Evolutionary conservation across 2,329 filamentous ascomycete genomes (phyloP), one percentile per base, ranked within the genome.

Genomic region (Aspergillus cejpii): DNA sequence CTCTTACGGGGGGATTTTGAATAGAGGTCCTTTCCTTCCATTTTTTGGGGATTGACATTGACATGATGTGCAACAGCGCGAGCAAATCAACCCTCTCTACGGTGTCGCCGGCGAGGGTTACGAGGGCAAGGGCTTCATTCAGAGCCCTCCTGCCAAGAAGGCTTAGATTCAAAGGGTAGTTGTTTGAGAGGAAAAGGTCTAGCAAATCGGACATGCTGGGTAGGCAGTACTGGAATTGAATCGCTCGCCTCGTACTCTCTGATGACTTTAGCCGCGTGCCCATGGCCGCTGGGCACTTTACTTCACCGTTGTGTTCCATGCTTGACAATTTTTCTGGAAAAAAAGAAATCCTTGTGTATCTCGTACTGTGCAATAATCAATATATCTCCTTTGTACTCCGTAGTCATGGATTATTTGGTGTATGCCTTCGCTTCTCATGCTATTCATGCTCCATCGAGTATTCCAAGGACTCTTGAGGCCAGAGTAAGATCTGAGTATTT

Each of bases 61-160:
- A 61, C 54, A 20, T 21, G 47, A 50, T 42, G 19, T 37, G 27
- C 47, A 50, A 67, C 67, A 94, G 87, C 75, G 76, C 66, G 86
- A 94, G 81, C 85, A 84, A 64, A 77, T 87, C 66, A 89, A 95
- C 67, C 89, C 89, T 51, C 79, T 95, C 69, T 88, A 85, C 52
- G 89, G 89, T 77, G 74, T 92, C 71, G 78, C 84, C 56, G 84
- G 85, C 64, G 80, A 85, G 67, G 83, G 81, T 60, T 94, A 94
- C 76, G 73, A 71, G 54, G 88, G 88, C 70, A 79, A 80, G 65
- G 87, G 88, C 62, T 78, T 82, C 72, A 79, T 94, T 56, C 89
- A 94, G 75, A 78, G 74, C 68, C 57, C 64, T 45, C 62, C 71
- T 44, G 58, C 57, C 40, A 63, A 72, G 58, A 66, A 68, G 57